These are phyloP conservation scores for Saururus chinensis DNA, from an alignment of 164 flowering plant species.

Conservation along the genomic window DNA sequence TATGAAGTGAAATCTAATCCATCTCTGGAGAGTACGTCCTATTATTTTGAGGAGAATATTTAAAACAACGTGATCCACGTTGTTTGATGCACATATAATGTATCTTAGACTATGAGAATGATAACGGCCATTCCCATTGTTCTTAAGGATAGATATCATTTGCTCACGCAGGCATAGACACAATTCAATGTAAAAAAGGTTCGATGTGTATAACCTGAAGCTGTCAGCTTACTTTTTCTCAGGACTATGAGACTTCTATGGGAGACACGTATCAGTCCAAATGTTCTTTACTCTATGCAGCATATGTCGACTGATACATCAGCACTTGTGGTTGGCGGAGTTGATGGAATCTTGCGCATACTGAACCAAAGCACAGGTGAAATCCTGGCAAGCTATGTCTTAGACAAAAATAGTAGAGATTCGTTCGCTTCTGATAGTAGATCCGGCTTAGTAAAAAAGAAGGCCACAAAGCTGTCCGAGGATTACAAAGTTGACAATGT, in stretches of 20 bases:
- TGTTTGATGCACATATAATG: too few species aligned
- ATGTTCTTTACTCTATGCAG: constrained; percentile 66
- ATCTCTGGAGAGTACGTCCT: too few species aligned
- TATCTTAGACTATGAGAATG: too few species aligned
- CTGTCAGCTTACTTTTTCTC: constrained; percentile 4
- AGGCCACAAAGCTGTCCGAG: constrained; percentile 33
- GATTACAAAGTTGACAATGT: constrained; percentile 33
- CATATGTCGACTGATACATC: constrained; percentile 46
- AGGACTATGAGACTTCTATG: constrained; percentile 63
- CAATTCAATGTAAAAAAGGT: too few species aligned
- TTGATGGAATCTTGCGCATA: constrained; percentile 73
- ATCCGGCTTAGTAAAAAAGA: constrained; percentile 19
- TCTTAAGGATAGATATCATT: too few species aligned
- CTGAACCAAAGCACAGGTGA: constrained; percentile 57
- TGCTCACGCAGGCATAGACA: too few species aligned
- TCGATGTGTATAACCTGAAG: not conserved
- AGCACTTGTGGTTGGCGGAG: constrained; percentile 66
- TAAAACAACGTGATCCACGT: too few species aligned
- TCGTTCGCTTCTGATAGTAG: constrained; percentile 8
- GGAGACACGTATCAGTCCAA: constrained; percentile 58
- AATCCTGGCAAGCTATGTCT: constrained; percentile 42
- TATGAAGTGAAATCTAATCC: too few species aligned
- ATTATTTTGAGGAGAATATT: too few species aligned
- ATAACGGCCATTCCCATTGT: too few species aligned
- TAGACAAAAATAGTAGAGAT: constrained; percentile 12